Base-by-base conservation (phyloP, 176 grass and related monocot species). In the Ampelocalamus luodianensis region DNA sequence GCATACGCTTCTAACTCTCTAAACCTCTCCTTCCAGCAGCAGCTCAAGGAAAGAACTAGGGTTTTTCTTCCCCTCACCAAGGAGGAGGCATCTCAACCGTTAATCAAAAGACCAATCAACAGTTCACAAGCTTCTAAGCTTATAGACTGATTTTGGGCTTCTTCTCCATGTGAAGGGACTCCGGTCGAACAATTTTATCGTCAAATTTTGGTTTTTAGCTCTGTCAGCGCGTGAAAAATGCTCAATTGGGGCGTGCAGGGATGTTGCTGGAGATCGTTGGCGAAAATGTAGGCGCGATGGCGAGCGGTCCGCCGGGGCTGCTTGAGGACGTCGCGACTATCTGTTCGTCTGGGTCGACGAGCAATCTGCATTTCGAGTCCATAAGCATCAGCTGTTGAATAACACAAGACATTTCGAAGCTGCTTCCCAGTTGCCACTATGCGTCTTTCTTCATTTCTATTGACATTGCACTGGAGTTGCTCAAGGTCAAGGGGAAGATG, bases 331-430 rank as follows among this genome's bases (percentile, higher is more conserved):
- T 92, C 27, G 90, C 93, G 0, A 45, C 59, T 24, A 59, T 94
- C 43, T 90, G 90, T 9, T 76, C 87, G 6, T 92, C 82, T 4
- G 61, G 73, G 5, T 68, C 78, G 26, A 85, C 90, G 13, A 83
- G 82, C 42, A 88, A 88, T 67, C 85, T 92, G 17, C 87, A 88
- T 76, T 92, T 88, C 46, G 82, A 90, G 68, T 92, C 85, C 18
- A 90, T 90, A 54, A 90, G 93, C 68, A 90, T 92, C 83, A 86
- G 18, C 37, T 88, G 87, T 90, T 90, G 84, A 94, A 69, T 27
- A 44, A 27, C 38, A 78, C 24, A n/a, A n/a, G 59, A 1, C 13
- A 44, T 59, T 78, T 5, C 20, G n/a, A 39, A 39, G 65, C 17
- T 17, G 0, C 37, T 68, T 24, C 34, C 4, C 50, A 53, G 50